Evolutionary conservation across 1,139 yeast genomes (phyloP).

Genomic region (Lodderomyces oxycetoniae): DNA sequence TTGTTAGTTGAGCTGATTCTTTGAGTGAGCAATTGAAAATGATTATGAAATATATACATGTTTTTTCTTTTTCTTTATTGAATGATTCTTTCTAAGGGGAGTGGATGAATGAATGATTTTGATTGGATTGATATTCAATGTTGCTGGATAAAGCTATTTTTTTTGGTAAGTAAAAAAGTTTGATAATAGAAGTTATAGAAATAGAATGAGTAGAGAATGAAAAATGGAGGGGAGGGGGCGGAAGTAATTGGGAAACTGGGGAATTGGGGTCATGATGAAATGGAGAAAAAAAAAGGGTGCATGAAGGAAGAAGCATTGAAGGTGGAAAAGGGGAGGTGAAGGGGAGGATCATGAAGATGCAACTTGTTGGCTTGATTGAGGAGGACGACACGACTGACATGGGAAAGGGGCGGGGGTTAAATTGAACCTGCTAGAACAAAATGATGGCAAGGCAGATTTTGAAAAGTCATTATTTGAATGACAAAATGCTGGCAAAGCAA

Average conservation of each 20-base stretch:
- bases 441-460: no score
- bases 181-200: neutral
- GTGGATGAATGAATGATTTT: constrained; percentile 5
- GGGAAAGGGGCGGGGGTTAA: no score
- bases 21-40: constrained; percentile 2
- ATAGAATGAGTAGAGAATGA: neutral
- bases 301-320: no score
- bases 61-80: neutral
- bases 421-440: no score
- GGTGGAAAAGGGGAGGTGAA: no score
- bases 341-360: no score
- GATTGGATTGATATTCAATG: neutral
- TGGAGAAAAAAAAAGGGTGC: constrained; percentile 1
- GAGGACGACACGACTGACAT: no score
- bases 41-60: constrained; percentile 3
- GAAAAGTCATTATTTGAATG: no score
- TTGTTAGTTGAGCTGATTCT: constrained; percentile 13
- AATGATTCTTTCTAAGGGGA: constrained; percentile 3
- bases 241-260: constrained; percentile 3
- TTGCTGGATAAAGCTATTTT: no score
- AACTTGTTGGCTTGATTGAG: no score
- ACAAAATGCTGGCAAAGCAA: no score
- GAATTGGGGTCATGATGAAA: neutral
- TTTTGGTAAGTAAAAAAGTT: neutral
- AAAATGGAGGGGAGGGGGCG: neutral